phyloP scores from a whole-genome alignment of 108 stramenopile genomes.

The Cyclotella cryptica region DNA sequence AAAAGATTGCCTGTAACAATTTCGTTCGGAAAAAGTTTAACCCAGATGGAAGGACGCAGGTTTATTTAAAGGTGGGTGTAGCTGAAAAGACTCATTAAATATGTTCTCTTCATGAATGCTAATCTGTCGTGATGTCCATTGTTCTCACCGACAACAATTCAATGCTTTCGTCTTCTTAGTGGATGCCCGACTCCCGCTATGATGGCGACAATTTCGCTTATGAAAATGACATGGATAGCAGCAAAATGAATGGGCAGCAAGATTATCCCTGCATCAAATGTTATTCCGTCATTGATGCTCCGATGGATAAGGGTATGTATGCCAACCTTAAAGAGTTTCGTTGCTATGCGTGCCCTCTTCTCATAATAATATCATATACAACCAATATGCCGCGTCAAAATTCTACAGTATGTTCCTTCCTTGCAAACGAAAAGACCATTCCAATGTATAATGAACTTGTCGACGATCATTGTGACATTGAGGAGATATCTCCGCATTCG shows the following conservation, averaged over 20 bases:
- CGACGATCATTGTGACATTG: slow-evolving; percentile 64
- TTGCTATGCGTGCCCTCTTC: not conserved
- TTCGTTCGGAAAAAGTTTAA: slow-evolving; percentile 69
- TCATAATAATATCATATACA: too few relatives aligned
- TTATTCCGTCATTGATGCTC: slow-evolving; percentile 79
- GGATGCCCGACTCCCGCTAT: slow-evolving; percentile 85
- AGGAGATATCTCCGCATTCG: slow-evolving; percentile 59
- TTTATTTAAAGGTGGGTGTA: slow-evolving; percentile 69
- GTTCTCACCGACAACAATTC: not conserved
- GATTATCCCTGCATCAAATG: slow-evolving; percentile 84
- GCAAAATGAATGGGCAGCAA: not conserved
- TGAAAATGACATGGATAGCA: slow-evolving; percentile 12
- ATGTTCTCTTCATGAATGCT: not conserved
- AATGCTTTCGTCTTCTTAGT: slow-evolving; percentile 39
- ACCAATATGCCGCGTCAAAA: not conserved
- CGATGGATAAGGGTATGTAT: slow-evolving; percentile 58
- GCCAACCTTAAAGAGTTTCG: not conserved
- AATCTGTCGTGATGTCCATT: not conserved
- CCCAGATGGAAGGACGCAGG: slow-evolving; percentile 59
- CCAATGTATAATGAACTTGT: slow-evolving; percentile 85
- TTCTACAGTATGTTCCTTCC: slow-evolving; percentile 71
- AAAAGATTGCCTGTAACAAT: slow-evolving; percentile 70
- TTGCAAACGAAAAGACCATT: slow-evolving; percentile 62
- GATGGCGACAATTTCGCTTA: slow-evolving; percentile 45
- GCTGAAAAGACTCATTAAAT: not conserved